These are phyloP conservation scores for Fraxinus xanthoxyloides DNA, from an alignment of 305 asterid species.

Conservation along the genomic window DNA sequence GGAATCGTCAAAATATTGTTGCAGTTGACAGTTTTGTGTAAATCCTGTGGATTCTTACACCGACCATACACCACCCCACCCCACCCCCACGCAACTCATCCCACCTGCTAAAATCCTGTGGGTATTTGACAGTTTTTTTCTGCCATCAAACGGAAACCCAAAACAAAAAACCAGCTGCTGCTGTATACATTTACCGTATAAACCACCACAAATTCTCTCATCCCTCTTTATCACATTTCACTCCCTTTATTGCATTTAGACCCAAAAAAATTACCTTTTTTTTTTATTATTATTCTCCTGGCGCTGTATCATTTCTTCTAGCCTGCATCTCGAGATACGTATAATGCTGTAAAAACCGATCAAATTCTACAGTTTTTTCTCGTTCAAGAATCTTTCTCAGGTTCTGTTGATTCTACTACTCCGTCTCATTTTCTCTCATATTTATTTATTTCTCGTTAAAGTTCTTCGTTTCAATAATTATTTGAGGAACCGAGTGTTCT, in stretches of 20 bases:
- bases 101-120: slow-evolving; percentile 40
- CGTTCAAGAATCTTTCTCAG: neutral
- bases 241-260: neutral
- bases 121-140: slow-evolving; percentile 36
- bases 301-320: neutral
- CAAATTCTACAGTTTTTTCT: neutral
- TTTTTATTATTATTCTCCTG: neutral
- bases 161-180: slow-evolving; percentile 50
- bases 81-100: neutral
- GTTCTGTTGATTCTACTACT: slow-evolving; percentile 2
- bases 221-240: neutral
- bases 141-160: neutral
- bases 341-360: slow-evolving; percentile 13
- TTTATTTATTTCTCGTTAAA: neutral
- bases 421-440: neutral
- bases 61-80: neutral
- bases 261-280: neutral
- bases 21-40: neutral
- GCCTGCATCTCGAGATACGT: neutral
- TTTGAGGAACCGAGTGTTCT: neutral
- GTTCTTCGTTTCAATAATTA: neutral
- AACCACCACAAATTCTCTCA: slow-evolving; percentile 24
- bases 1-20: too few species aligned
- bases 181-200: slow-evolving; percentile 16
- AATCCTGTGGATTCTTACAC: neutral